phyloP scores from a whole-genome alignment of 805 yeast species.

The Metschnikowia sp. region DNA sequence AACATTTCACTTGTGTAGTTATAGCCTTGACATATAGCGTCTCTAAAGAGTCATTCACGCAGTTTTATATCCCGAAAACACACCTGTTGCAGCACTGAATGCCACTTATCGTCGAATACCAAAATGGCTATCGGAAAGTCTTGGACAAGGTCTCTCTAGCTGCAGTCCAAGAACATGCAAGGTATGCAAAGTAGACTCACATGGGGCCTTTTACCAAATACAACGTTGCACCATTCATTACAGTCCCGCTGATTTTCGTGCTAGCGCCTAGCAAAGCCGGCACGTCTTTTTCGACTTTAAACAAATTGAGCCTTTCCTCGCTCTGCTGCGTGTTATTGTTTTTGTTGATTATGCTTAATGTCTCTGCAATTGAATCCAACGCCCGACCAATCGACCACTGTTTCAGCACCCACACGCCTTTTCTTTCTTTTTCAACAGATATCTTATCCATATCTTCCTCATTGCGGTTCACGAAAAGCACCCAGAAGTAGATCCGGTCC shows the following conservation, averaged over 20 bases:
- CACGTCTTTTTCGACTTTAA: slow-evolving; percentile 30
- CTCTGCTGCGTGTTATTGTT: slow-evolving; percentile 46
- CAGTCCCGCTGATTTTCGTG: slow-evolving; percentile 37
- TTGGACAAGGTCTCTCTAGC: background rate
- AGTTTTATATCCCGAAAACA: no score
- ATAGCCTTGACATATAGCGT: no score
- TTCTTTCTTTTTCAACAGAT: slow-evolving; percentile 25
- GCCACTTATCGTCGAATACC: no score
- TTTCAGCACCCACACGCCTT: slow-evolving; percentile 46
- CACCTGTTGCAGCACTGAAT: no score
- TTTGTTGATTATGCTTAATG: slow-evolving; percentile 44
- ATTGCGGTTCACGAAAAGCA: slow-evolving; percentile 35
- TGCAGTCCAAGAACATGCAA: no score
- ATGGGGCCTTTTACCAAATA: slow-evolving; percentile 50
- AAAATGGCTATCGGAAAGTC: background rate
- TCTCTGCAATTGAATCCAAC: slow-evolving; percentile 50
- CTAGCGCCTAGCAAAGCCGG: slow-evolving; percentile 29
- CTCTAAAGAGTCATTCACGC: no score
- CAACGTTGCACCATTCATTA: slow-evolving; percentile 49
- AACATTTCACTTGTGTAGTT: no score
- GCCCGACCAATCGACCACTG: slow-evolving; percentile 61
- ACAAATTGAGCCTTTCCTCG: slow-evolving; percentile 46
- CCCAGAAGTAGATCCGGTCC: slow-evolving; percentile 52
- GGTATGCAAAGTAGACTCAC: background rate
- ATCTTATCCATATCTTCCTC: slow-evolving; percentile 26